Percentiles rank a stretch among this genome's conserved stretches.
These are phyloP conservation scores for Trapa bicornis DNA, from an alignment of 345 rosid species.

Conservation along the genomic window DNA sequence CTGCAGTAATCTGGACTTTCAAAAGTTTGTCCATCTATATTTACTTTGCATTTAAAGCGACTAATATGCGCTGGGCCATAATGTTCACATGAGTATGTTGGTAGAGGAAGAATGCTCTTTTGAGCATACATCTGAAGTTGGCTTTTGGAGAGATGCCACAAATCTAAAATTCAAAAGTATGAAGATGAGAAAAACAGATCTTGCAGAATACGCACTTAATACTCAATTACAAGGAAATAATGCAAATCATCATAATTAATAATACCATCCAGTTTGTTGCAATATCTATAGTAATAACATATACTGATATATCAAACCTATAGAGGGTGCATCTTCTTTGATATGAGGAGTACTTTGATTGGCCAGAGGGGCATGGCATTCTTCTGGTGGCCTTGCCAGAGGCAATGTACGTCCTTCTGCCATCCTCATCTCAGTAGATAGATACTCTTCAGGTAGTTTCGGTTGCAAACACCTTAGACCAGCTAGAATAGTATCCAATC, in stretches of 20 bases:
- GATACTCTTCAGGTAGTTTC: background rate
- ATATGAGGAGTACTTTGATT: background rate
- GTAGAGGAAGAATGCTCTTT: slow-evolving; percentile 23
- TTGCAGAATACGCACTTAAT: background rate
- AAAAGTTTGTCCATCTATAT: slow-evolving; percentile 21
- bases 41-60: slow-evolving; percentile 25
- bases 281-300: background rate
- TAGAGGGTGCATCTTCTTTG: background rate
- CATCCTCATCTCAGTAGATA: background rate
- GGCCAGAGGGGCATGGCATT: background rate
- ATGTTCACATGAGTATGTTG: slow-evolving; percentile 20
- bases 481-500: background rate
- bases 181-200: background rate
- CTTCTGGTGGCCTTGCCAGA: background rate
- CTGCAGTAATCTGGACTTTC: slow-evolving; percentile 13
- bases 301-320: slow-evolving; percentile 1
- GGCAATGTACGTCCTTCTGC: background rate
- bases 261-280: too few relatives aligned
- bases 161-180: slow-evolving; percentile 6
- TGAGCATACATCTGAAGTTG: slow-evolving; percentile 23
- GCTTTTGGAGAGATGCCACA: slow-evolving; percentile 17
- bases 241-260: background rate
- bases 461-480: background rate
- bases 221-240: background rate
- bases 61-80: slow-evolving; percentile 29